Evolutionary conservation across 352 stramenopile genomes (phyloP), one percentile per base, ranked within the genome.

Genomic region (Phytophthora constricta): DNA sequence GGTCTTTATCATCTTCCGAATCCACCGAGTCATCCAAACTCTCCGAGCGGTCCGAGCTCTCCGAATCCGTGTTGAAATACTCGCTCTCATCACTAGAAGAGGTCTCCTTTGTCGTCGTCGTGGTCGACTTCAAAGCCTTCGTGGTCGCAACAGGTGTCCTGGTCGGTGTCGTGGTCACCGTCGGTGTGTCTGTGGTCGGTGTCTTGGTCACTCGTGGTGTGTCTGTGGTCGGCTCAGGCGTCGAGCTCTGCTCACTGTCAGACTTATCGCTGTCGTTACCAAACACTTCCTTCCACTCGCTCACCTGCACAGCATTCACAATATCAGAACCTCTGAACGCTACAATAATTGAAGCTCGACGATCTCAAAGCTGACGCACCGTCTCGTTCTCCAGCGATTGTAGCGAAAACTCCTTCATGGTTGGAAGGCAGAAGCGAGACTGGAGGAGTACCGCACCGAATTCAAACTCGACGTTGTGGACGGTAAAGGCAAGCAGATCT

Each of bases 401-500:
- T 22, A 70, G 54, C 33, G 68, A 76, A n/a, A 65, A 76, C 49
- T 73, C 52, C 41, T 51, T 62, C 68, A 76, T 76, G 28, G 41
- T 61, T 27, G 43, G 43, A 66, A 60, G 43, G 64, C 46, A 76
- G 58, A 73, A 73, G 53, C 33, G 54, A 62, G 64, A 76, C 64
- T 76, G 68, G 22, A 45, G 43, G 7, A 61, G 45, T 66, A 27
- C 68, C 57, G 22, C 68, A 68, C 56, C 62, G 51, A 71, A 75
- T 61, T 54, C 17, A 65, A n/a, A 19, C 41, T 57, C 51, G 51
- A n/a, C n/a, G n/a, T 10, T 28, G 39, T 19, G 14, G 14, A 22
- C 14, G 17, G 14, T n/a, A 46, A 46, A 46, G n/a, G 39, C 5
- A 37, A 37, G 31, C 31, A 37, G n/a, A n/a, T n/a, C n/a, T n/a